Base-by-base conservation (phyloP, 2,329 filamentous ascomycete species). In the Cordyceps cicadae region DNA sequence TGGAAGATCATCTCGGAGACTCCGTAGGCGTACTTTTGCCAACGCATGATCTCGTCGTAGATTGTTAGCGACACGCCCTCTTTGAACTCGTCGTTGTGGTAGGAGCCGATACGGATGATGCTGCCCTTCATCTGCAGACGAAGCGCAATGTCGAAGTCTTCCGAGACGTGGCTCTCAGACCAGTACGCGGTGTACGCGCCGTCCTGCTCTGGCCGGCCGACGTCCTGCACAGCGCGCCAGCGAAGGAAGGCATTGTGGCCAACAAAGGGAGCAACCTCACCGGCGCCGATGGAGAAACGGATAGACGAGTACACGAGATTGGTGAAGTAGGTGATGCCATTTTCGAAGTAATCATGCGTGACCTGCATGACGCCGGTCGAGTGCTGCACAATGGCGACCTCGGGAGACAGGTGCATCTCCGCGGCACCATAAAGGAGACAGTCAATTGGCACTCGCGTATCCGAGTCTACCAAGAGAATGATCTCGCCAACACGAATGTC, bases 291-390 rank as follows among this genome's bases (percentile, higher is more conserved):
- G 21, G 85, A 83, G 67, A 86, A 91, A 29, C 81, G 79, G 67
- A 91, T 91, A 39, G 86, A 83, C 0, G 83, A 86, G 75, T 91
- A 92, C 66, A 92, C 84, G 56, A 92, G 80, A 68, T 91, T 86
- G 48, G 88, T 92, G 74, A 92, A 91, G 75, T 88, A 92, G 1
- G 87, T 89, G 67, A 90, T 88, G 17, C 75, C 74, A 56, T 87
- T 87, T 72, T 92, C 89, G 66, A 92, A 92, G 73, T 85, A 89
- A 58, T 81, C 86, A 66, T 83, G 77, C 1, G 85, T 83, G 11
- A 92, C 86, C 65, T 91, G 86, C 87, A 92, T 91, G 62, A 92
- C 87, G 29, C 87, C 87, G 6, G 87, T 89, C 0, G 82, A 81
- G 72, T 87, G 88, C 69, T 90, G 87, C 61, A 90, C 78, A 66